Evolutionary conservation across 441 rosid genomes (phyloP).

Genomic region (Syzygium malaccense): DNA sequence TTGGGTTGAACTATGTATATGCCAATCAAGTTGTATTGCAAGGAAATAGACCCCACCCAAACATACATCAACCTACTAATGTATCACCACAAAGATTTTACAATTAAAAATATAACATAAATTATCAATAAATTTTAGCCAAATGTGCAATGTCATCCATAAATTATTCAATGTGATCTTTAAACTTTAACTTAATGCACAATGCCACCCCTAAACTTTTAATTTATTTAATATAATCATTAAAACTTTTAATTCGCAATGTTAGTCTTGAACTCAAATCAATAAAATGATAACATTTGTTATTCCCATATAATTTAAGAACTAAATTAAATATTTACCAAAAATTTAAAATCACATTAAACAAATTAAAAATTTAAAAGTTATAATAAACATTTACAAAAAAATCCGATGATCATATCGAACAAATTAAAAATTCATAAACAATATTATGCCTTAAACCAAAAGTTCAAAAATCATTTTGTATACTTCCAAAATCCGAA

Average conservation of each 20-base stretch:
- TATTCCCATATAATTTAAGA: no score
- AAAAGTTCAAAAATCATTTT: background rate
- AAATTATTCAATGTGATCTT: accelerated
- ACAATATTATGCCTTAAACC: accelerated
- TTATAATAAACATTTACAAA: no score
- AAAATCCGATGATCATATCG: accelerated
- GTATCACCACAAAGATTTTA: background rate
- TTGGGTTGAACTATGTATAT: background rate
- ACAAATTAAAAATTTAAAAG: no score
- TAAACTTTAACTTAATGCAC: accelerated
- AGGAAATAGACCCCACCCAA: background rate
- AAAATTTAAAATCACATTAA: no score
- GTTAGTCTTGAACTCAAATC: background rate
- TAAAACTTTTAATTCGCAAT: background rate
- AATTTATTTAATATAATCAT: background rate
- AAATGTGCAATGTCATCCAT: accelerated
- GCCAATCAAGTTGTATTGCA: background rate
- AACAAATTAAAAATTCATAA: accelerated
- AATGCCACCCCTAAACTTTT: accelerated
- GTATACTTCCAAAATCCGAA: background rate
- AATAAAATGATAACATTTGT: accelerated
- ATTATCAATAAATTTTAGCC: background rate
- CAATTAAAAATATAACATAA: background rate
- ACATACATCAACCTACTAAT: background rate
- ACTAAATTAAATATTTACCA: no score